phyloP scores from a whole-genome alignment of 2,329 filamentous ascomycete genomes.

The Aspergillus ustus region DNA sequence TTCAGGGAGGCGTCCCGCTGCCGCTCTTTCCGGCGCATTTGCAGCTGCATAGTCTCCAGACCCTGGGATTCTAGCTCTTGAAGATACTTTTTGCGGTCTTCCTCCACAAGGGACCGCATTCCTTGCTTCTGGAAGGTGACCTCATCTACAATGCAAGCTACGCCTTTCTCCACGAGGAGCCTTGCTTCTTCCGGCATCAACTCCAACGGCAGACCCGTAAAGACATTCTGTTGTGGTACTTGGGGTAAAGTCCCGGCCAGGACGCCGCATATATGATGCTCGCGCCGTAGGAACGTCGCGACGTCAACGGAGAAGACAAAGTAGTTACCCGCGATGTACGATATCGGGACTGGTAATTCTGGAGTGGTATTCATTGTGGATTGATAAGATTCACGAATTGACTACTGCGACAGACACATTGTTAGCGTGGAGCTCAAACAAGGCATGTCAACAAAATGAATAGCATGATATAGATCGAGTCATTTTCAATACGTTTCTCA shows the following conservation, averaged over 20 bases:
- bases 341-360: slow-evolving; percentile 73
- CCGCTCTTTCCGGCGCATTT: slow-evolving; percentile 54
- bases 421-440: slow-evolving; percentile 30
- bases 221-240: slow-evolving; percentile 92
- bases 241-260: slow-evolving; percentile 88
- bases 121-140: slow-evolving; percentile 68
- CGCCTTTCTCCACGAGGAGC: slow-evolving; percentile 75
- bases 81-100: slow-evolving; percentile 67
- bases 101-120: slow-evolving; percentile 62
- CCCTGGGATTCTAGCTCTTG: slow-evolving; percentile 59
- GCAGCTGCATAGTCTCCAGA: slow-evolving; percentile 53
- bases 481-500: slow-evolving; percentile 51
- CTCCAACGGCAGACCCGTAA: slow-evolving; percentile 85
- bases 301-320: slow-evolving; percentile 86
- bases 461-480: slow-evolving; percentile 26
- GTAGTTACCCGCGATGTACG: slow-evolving; percentile 77
- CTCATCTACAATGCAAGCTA: slow-evolving; percentile 83
- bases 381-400: slow-evolving; percentile 10
- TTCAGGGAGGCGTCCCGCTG: slow-evolving; percentile 56
- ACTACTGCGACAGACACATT: slow-evolving; percentile 21
- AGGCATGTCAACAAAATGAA: slow-evolving; percentile 4
- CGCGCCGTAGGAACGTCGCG: slow-evolving; percentile 75
- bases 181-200: slow-evolving; percentile 89
- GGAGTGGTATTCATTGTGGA: slow-evolving; percentile 41
- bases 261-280: slow-evolving; percentile 83